Percentiles rank a stretch among this genome's conserved stretches.
phyloP scores from a whole-genome alignment of 2,329 filamentous ascomycete species.

The Colletotrichum theobromicola region DNA sequence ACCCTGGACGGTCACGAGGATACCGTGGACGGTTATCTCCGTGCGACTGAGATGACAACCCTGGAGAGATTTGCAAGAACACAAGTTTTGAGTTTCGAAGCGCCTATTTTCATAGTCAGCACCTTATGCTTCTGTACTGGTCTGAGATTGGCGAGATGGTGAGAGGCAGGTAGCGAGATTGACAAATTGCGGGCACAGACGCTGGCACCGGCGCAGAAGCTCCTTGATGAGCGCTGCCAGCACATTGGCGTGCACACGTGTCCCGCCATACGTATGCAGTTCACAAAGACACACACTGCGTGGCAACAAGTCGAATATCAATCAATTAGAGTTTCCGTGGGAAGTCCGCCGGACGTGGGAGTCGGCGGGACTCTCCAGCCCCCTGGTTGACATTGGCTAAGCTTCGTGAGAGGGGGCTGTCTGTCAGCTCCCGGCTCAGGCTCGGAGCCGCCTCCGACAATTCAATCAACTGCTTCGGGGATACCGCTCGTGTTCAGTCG shows the following conservation, averaged over 20 bases:
- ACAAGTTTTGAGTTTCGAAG: neutral
- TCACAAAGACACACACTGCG: neutral
- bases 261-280: neutral
- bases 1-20: neutral
- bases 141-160: neutral
- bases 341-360: neutral
- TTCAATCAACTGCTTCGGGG: neutral
- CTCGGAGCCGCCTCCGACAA: neutral
- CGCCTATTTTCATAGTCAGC: neutral
- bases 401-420: neutral
- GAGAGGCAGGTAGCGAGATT: neutral
- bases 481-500: neutral
- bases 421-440: neutral
- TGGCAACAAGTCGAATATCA: neutral
- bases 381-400: neutral
- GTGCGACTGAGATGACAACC: neutral
- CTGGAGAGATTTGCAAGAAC: neutral
- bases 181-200: neutral
- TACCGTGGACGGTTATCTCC: neutral
- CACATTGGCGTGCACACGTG: neutral
- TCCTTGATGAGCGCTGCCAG: neutral
- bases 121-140: neutral
- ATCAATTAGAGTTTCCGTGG: neutral
- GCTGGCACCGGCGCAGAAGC: neutral
- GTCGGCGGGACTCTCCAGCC: neutral